Evolutionary conservation across 768 basidiomycete species (phyloP).

Genomic region (Trametes maxima): DNA sequence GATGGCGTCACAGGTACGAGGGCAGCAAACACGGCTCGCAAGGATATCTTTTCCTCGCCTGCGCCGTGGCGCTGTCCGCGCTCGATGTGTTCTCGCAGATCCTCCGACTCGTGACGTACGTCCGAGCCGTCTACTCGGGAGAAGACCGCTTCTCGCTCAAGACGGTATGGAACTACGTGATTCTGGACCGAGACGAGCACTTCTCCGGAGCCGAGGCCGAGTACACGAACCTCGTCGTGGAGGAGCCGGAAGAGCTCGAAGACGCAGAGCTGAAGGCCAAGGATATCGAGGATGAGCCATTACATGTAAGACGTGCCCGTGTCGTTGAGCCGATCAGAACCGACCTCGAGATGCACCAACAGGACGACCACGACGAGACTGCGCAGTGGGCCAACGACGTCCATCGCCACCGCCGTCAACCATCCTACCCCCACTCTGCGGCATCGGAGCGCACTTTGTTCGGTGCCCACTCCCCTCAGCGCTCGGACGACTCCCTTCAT

Average conservation of each 20-base stretch:
- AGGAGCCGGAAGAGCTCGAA: slow-evolving; percentile 59
- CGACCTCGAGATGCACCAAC: slow-evolving; percentile 22
- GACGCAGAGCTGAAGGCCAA: slow-evolving; percentile 44
- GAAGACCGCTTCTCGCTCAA: slow-evolving; percentile 48
- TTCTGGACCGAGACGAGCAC: slow-evolving; percentile 50
- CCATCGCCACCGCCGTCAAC: slow-evolving; percentile 35
- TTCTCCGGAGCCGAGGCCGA: slow-evolving; percentile 39
- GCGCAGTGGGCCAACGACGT: slow-evolving; percentile 59
- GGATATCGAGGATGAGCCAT: slow-evolving; percentile 22
- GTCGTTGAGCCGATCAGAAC: slow-evolving; percentile 32
- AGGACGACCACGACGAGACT: slow-evolving; percentile 42
- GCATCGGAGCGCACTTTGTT: slow-evolving; percentile 58
- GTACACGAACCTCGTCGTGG: slow-evolving; percentile 59
- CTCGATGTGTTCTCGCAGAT: slow-evolving; percentile 57
- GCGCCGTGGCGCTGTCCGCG: slow-evolving; percentile 48
- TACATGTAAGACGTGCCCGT: slow-evolving; percentile 26
- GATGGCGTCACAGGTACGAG: slow-evolving; percentile 58
- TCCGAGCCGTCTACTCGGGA: slow-evolving; percentile 36
- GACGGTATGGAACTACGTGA: slow-evolving; percentile 57
- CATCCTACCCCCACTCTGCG: slow-evolving; percentile 47
- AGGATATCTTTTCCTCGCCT: slow-evolving; percentile 57
- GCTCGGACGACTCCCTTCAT: slow-evolving; percentile 62
- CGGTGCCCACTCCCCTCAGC: slow-evolving; percentile 48
- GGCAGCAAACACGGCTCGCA: slow-evolving; percentile 60
- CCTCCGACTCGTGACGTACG: slow-evolving; percentile 53